Base-by-base conservation (phyloP, 345 rosid genomes). In the Eucalyptus urophylla region DNA sequence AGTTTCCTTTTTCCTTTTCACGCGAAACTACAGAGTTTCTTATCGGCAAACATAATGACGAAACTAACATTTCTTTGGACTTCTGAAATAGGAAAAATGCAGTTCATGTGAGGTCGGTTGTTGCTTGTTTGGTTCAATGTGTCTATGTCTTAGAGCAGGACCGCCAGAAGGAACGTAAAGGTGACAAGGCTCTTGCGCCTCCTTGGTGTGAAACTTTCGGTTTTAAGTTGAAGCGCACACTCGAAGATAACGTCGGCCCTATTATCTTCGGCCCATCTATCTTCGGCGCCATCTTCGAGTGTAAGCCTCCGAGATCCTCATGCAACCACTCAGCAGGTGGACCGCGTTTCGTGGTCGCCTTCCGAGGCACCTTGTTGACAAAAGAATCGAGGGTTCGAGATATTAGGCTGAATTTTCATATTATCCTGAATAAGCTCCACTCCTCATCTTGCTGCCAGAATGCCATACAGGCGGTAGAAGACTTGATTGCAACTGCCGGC, bases 151-250 rank as follows among this genome's bases (percentile, higher is more conserved):
- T 94, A 22, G 99, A 97, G 92, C 94, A 93, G 86, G 99, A 98
- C 89, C 96, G 98, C 92, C 99, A 96, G 91, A 92, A 92, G 87
- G 92, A 94, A 87, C 96, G 98, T n/a, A 87, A 92, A 80, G 98
- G 92, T 86, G 15, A 12, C 50, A 12, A 92, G 87, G 97, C 97
- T 86, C 89, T 96, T 17, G 98, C 97, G 89, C 93, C 96, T 51
- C 91, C 94, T 49, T 49, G 99, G 99, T 97, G 98, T 93, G 96
- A 94, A 92, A 95, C 95, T 91, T 96, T 96, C 86, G 92, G 94
- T 49, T 49, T 49, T 49, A 11, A 49, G 50, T 49, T 49, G 50
- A 49, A 49, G 50, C 5, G 14, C 50, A 49, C 4, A 11, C 50
- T 49, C 50, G 44, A 43, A 43, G 44, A 43, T 43, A 43, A 43